These are phyloP conservation scores for Tympanopsis confertula DNA, from an alignment of 2,329 filamentous ascomycete species.

Conservation along the genomic window DNA sequence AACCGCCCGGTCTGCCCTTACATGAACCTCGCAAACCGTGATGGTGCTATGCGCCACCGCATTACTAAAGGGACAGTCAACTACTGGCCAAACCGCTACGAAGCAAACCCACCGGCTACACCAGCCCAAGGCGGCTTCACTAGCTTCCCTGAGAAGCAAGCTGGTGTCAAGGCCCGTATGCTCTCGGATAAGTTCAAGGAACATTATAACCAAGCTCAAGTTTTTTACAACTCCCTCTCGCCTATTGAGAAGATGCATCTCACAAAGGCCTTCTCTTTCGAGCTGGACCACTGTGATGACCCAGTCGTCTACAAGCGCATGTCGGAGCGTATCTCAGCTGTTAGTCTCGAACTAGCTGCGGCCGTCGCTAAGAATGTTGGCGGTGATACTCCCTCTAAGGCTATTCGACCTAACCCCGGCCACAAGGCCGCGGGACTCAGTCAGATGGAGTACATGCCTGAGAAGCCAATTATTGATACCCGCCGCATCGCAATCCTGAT, in stretches of 20 bases:
- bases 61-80: not conserved
- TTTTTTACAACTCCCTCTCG: not conserved
- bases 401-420: not conserved
- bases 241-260: not conserved
- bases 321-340: not conserved
- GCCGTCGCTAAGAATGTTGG: not conserved
- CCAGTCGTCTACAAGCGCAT: not conserved
- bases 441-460: not conserved
- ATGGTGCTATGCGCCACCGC: not conserved
- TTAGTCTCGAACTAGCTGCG: not conserved
- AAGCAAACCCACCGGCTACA: not conserved
- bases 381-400: not conserved
- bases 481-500: not conserved
- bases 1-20: slow-evolving; percentile 7
- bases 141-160: not conserved
- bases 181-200: not conserved
- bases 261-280: not conserved
- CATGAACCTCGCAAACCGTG: not conserved
- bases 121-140: not conserved
- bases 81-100: not conserved
- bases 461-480: not conserved
- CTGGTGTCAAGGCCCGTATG: not conserved
- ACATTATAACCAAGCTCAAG: not conserved
- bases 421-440: not conserved
- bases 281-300: not conserved